Evolutionary conservation across 2,329 filamentous ascomycete genomes (phyloP), one percentile per base, ranked within the genome.

Genomic region (Sarocladium brachiariae): DNA sequence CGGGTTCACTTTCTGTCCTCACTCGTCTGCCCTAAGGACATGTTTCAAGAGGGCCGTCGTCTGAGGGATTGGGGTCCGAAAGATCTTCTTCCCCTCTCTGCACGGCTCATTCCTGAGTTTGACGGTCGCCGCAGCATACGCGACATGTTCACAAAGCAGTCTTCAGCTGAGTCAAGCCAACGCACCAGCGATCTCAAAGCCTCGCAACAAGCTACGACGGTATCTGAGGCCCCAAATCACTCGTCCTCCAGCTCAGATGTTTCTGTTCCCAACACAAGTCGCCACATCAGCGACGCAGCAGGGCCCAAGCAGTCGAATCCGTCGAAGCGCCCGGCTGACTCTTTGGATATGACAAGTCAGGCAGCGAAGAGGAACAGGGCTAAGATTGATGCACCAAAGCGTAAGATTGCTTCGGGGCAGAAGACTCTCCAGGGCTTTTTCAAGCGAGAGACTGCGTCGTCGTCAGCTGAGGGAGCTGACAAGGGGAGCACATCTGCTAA

Each of bases 101-200:
- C 86, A 1, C 89, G 83, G 62, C 75, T 95, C 9, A 86, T 96
- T 51, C 86, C 89, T 1, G 91, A 96, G 59, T 97, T 97, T 58
- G 82, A 91, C 61, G 84, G 85, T 53, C 81, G 93, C 18, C 80
- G 81, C 57, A 96, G 75, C 63, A 96, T 99, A 61, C 88, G 86
- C 58, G 90, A 95, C 61, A 97, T 99, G 93, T 96, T 97, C 63
- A 74, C 74, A 53, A 62, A 58, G 52, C 13, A 47, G 16, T 14
- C 11, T 8, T 13, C 24, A 10, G 25, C 18, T 16, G 16, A 33
- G 25, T 13, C 27, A 14, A 47, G 9, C 21, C 24, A 19, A 13
- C 9, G 25, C n/a, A 19, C 16, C 21, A 18, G n/a, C n/a, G 24
- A 18, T n/a, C 13, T 8, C 24, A 30, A 19, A 27, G 39, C 8